Base-by-base conservation (phyloP, 768 basidiomycete species). In the Lactarius akahatsu region DNA sequence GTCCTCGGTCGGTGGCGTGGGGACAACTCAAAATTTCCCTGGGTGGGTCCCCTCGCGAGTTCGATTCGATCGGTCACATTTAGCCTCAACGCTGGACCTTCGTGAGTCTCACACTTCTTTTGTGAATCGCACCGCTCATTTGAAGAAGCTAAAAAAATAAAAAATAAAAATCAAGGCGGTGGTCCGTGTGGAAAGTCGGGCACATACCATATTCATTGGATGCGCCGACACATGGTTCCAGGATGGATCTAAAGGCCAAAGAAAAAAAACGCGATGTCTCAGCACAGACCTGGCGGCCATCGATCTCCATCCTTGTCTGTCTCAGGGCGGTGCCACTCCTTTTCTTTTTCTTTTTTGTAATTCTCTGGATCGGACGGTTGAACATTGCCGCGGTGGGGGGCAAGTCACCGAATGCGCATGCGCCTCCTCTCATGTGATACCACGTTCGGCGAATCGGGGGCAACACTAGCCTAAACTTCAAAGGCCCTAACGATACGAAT, bases 291-390 rank as follows among this genome's bases (percentile, higher is more conserved):
- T 16, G 47, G 47, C 32, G 32, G 32, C 60, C 32, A 61, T 50
- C 60, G 60, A 61, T 36, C 60, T 34, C 47, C 47, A 52, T 38
- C 60, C 23, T n/a, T n/a, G 20, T 50, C 60, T 40, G 30, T 47
- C 43, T 52, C 50, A 34, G 47, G 47, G 32, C 59, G 30, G 59
- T n/a, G 32, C 59, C 3, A 52, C 50, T 15, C 50, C 2, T 52
- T 52, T 52, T 52, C 1, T n/a, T 45, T n/a, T 47, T 34, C 15
- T 23, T 30, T 30, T 47, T 26, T 36, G 60, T 26, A 23, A 61
- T 52, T 52, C 50, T 52, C 50, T 28, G 50, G 50, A 47, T 36
- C 47, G 60, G 60, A 52, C 36, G 50, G 16, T 52, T 34, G 32
- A 20, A 52, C n/a, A n/a, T 50, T 8, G 36, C 47, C 34, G 60